Conservation (phyloP, 208 protist species). For the Eutreptiella sp. region DNA sequence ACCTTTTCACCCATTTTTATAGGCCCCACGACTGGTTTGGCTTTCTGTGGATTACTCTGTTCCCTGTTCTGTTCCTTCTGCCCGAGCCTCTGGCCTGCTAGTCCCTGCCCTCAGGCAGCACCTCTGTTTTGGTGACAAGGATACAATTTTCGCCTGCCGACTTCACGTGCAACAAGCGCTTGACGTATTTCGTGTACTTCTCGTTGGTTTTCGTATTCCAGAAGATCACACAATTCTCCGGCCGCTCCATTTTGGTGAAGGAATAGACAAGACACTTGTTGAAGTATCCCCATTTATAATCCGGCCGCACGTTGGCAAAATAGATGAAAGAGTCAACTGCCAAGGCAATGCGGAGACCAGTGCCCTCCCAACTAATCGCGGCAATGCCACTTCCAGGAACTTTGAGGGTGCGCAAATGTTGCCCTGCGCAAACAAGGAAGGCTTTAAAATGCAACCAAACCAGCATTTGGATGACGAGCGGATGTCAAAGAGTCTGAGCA, state of each 20-base stretch:
- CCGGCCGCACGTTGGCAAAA: constrained; percentile 91
- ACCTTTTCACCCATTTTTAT: too few relatives aligned
- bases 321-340: constrained; percentile 90
- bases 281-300: constrained; percentile 90
- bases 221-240: constrained; percentile 87
- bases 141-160: constrained; percentile 73
- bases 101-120: not conserved
- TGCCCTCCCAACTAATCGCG: constrained; percentile 84
- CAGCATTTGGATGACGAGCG: too few relatives aligned
- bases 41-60: too few relatives aligned
- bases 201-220: constrained; percentile 86
- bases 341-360: constrained; percentile 82
- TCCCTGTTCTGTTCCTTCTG: too few relatives aligned
- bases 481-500: too few relatives aligned
- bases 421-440: constrained; percentile 45
- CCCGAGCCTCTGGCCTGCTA: too few relatives aligned
- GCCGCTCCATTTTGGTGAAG: constrained; percentile 75
- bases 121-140: constrained; percentile 63
- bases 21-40: too few relatives aligned
- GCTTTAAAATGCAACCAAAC: not conserved
- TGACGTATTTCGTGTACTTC: constrained; percentile 74
- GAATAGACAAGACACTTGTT: constrained; percentile 81
- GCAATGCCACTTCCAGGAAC: constrained; percentile 71
- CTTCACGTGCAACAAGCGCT: constrained; percentile 63
- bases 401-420: constrained; percentile 80